These are phyloP conservation scores for Pholiota microspora DNA, from an alignment of 768 basidiomycete genomes.

Conservation along the genomic window DNA sequence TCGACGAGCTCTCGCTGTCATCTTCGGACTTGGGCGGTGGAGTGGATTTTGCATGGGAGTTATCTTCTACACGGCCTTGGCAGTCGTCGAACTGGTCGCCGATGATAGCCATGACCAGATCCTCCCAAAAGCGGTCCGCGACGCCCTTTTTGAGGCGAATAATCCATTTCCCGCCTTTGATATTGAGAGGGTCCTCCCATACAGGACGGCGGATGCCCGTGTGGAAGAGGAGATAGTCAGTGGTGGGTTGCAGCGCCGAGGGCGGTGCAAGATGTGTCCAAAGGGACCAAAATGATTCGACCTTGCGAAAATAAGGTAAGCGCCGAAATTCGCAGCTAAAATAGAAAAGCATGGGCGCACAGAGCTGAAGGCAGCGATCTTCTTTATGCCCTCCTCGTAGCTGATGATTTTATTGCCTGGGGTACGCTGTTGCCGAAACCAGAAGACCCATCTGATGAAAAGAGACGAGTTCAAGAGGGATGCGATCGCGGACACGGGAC, in stretches of 20 bases:
- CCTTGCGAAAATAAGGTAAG: conserved; percentile 39
- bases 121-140: conserved; percentile 90
- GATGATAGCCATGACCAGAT: conserved; percentile 79
- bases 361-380: conserved; percentile 86
- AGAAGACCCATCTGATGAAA: conserved; percentile 84
- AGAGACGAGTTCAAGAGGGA: conserved; percentile 20
- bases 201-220: conserved; percentile 82
- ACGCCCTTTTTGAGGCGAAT: conserved; percentile 89
- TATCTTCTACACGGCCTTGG: conserved; percentile 27
- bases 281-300: conserved; percentile 94
- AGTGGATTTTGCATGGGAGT: conserved; percentile 21
- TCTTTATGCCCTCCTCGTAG: conserved; percentile 95
- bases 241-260: conserved; percentile 80
- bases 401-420: conserved; percentile 87
- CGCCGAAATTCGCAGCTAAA: conserved; percentile 5
- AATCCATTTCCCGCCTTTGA: conserved; percentile 92
- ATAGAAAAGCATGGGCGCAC: conserved; percentile 38
- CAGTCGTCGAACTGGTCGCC: conserved; percentile 88
- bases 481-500: conserved; percentile 23
- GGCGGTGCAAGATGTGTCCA: conserved; percentile 91
- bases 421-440: conserved; percentile 88
- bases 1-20: conserved; percentile 33
- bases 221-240: conserved; percentile 94
- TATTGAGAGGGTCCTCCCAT: conserved; percentile 94
- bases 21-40: conserved; percentile 34